Conservation (phyloP, 2,329 filamentous ascomycete species). For the Dactylonectria macrodidyma region DNA sequence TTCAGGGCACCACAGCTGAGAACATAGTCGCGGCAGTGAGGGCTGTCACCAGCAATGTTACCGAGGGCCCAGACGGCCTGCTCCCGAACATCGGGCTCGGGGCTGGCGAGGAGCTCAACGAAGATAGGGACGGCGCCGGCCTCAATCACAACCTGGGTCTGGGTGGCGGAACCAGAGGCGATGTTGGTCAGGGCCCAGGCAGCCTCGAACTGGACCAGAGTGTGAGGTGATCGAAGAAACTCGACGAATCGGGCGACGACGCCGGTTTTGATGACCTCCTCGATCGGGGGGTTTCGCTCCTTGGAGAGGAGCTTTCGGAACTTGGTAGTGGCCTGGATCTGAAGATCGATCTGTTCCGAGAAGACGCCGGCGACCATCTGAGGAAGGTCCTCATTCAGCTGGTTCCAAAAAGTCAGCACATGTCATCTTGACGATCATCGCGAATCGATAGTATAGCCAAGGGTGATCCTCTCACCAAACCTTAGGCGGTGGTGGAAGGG, state of each 20-base stretch:
- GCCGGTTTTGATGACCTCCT: slow-evolving; percentile 99
- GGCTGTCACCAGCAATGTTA: slow-evolving; percentile 99
- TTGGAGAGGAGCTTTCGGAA: slow-evolving; percentile 98
- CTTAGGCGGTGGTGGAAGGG: slow-evolving; percentile 17
- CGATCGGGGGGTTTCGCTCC: slow-evolving; percentile 98
- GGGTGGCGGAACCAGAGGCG: slow-evolving; percentile 94
- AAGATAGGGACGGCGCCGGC: slow-evolving; percentile 98
- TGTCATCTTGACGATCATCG: slow-evolving; percentile 20
- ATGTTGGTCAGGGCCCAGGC: slow-evolving; percentile 99
- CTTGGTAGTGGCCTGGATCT: slow-evolving; percentile 98
- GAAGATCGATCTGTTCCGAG: slow-evolving; percentile 97
- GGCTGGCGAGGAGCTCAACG: slow-evolving; percentile 94
- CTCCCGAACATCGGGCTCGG: slow-evolving; percentile 96
- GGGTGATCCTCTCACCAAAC: slow-evolving; percentile 19
- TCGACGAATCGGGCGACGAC: slow-evolving; percentile 98
- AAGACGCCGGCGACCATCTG: slow-evolving; percentile 99
- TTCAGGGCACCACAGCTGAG: slow-evolving; percentile 91
- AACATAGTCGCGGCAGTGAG: slow-evolving; percentile 96
- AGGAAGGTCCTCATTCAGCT: slow-evolving; percentile 98
- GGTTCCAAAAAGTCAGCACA: slow-evolving; percentile 41
- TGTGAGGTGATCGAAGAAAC: slow-evolving; percentile 97
- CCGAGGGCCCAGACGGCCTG: slow-evolving; percentile 98
- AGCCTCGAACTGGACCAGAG: slow-evolving; percentile 98
- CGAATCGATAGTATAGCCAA: slow-evolving; percentile 14
- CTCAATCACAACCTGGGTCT: slow-evolving; percentile 99